Percentiles rank a stretch among this genome's conserved stretches.
Conservation (phyloP, 345 rosid species). For the Abelmoschus esculentus region DNA sequence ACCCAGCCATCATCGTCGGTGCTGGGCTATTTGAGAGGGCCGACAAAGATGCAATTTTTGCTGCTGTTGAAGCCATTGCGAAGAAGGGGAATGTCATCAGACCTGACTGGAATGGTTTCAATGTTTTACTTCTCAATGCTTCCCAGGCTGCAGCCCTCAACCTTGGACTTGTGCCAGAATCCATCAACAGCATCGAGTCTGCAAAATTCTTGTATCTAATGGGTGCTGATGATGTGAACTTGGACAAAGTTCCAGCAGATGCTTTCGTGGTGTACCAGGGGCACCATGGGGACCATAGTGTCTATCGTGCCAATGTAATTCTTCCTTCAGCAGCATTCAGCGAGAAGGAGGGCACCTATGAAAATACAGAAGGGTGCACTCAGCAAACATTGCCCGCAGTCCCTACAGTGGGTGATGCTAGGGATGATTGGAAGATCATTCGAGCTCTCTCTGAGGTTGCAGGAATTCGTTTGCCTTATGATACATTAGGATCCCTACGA, state of each 20-base stretch:
- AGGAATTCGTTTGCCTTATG: slow-evolving; percentile 67
- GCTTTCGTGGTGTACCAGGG: slow-evolving; percentile 97
- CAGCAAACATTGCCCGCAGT: slow-evolving; percentile 95
- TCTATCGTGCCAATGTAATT: slow-evolving; percentile 84
- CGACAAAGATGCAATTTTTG: slow-evolving; percentile 71
- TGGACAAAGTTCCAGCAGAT: slow-evolving; percentile 73
- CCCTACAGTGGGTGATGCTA: slow-evolving; percentile 94
- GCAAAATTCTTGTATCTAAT: slow-evolving; percentile 85
- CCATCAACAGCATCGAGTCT: slow-evolving; percentile 53
- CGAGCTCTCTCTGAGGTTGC: slow-evolving; percentile 89
- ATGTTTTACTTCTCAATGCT: slow-evolving; percentile 77
- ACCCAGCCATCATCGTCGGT: slow-evolving; percentile 85
- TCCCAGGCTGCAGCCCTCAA: slow-evolving; percentile 99
- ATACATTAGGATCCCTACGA: slow-evolving; percentile 51
- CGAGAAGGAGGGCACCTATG: slow-evolving; percentile 95
- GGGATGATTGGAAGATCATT: slow-evolving; percentile 96
- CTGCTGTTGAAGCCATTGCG: slow-evolving; percentile 67
- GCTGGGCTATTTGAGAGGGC: slow-evolving; percentile 79
- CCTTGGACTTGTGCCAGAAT: slow-evolving; percentile 87
- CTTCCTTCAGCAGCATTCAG: slow-evolving; percentile 88
- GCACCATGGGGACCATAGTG: slow-evolving; percentile 85
- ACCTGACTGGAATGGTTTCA: slow-evolving; percentile 90
- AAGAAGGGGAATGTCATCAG: slow-evolving; percentile 62
- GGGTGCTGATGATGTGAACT: slow-evolving; percentile 91
- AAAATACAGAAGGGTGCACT: slow-evolving; percentile 81